Percentiles rank a stretch among this genome's conserved stretches.
phyloP scores from a whole-genome alignment of 2,329 filamentous ascomycete genomes.

The Claviceps fusiformis region DNA sequence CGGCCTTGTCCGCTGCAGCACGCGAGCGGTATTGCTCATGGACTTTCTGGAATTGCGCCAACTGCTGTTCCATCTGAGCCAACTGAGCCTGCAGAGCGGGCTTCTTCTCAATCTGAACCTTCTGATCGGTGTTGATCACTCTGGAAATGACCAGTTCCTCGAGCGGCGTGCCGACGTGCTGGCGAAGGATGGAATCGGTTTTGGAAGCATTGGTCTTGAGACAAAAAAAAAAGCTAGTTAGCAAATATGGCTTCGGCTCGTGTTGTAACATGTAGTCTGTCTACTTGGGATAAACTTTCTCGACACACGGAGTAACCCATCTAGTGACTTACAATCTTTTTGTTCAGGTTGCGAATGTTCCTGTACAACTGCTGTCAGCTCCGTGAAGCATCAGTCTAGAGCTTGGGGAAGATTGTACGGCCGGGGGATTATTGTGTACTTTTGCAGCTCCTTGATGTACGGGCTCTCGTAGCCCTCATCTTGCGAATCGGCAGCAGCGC shows the following conservation, averaged over 20 bases:
- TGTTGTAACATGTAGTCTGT: neutral
- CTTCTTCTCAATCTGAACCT: conserved; percentile 64
- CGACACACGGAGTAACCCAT: neutral
- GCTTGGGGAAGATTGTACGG: conserved; percentile 16
- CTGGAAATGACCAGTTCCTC: conserved; percentile 58
- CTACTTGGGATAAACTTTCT: no score
- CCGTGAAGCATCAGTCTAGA: neutral
- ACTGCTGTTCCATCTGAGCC: conserved; percentile 58
- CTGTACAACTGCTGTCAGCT: conserved; percentile 27
- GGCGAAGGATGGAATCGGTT: conserved; percentile 54
- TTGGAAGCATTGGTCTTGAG: conserved; percentile 54
- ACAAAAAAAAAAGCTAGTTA: neutral
- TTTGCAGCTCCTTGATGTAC: conserved; percentile 79
- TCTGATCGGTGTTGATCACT: conserved; percentile 72
- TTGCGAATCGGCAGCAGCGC: conserved; percentile 37
- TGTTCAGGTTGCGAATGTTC: conserved; percentile 81
- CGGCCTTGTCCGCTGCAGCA: conserved; percentile 42
- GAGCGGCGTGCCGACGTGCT: conserved; percentile 56
- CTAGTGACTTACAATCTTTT: conserved; percentile 68
- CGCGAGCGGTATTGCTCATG: conserved; percentile 57
- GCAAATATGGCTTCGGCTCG: conserved; percentile 17
- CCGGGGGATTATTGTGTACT: conserved; percentile 36
- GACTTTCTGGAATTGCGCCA: conserved; percentile 60
- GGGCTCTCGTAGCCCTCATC: conserved; percentile 56
- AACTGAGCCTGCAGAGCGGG: conserved; percentile 56